These are phyloP conservation scores for Fusarium sp. DNA, from an alignment of 2,329 filamentous ascomycete genomes.

Conservation along the genomic window DNA sequence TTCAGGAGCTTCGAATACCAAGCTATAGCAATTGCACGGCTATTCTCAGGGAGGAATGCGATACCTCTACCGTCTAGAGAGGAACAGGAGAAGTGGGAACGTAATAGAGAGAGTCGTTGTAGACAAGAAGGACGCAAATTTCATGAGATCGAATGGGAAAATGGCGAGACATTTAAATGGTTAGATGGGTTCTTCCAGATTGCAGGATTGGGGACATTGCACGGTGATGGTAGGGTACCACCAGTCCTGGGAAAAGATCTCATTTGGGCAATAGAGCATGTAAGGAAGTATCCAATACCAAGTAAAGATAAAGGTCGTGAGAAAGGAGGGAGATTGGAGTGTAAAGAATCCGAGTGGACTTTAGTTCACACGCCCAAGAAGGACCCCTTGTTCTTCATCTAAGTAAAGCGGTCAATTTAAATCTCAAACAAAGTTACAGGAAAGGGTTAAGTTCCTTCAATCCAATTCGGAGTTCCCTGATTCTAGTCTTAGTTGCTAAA, in stretches of 20 bases:
- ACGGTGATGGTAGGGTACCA: slow-evolving; percentile 60
- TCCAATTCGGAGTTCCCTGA: background rate
- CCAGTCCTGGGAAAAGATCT: slow-evolving; percentile 57
- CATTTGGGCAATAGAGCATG: slow-evolving; percentile 60
- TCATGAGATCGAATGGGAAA: slow-evolving; percentile 65
- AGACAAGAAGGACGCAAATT: slow-evolving; percentile 56
- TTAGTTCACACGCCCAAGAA: slow-evolving; percentile 10
- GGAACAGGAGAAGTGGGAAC: slow-evolving; percentile 62
- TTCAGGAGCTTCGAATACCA: slow-evolving; percentile 69
- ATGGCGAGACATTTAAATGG: slow-evolving; percentile 62
- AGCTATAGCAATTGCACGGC: slow-evolving; percentile 62
- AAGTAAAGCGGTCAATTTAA: background rate
- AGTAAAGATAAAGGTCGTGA: slow-evolving; percentile 24
- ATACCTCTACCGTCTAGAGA: slow-evolving; percentile 52
- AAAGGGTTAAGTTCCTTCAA: background rate
- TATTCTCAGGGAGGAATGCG: slow-evolving; percentile 58
- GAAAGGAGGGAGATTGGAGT: background rate
- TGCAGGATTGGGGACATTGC: slow-evolving; percentile 61
- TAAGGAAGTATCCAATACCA: slow-evolving; percentile 60
- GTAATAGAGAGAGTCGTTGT: slow-evolving; percentile 49
- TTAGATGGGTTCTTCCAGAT: slow-evolving; percentile 59
- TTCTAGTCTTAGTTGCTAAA: background rate
- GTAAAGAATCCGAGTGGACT: slow-evolving; percentile 19
- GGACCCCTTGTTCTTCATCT: slow-evolving; percentile 13
- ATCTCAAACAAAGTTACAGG: background rate